Evolutionary conservation across 202 grass and related monocot genomes (phyloP).

Genomic region (Saccharum hybrid): DNA sequence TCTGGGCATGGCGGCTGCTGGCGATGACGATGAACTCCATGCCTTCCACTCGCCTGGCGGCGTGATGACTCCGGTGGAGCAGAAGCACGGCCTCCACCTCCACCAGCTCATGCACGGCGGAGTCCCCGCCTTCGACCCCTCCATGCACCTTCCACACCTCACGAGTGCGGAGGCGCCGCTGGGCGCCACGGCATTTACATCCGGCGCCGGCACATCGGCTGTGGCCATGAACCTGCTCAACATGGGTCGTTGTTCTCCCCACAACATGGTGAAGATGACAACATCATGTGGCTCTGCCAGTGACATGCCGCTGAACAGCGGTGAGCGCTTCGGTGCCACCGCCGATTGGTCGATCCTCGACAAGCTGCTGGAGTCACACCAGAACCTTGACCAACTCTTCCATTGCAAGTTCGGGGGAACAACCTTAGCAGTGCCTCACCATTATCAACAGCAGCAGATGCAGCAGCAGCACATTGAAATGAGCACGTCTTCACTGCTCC

Average conservation of each 20-base stretch:
- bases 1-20: slow-evolving; percentile 42
- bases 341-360: slow-evolving; percentile 92
- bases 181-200: slow-evolving; percentile 26
- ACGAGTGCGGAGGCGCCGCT: slow-evolving; percentile 48
- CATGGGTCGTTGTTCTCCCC: slow-evolving; percentile 46
- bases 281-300: slow-evolving; percentile 4
- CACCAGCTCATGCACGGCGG: slow-evolving; percentile 53
- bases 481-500: slow-evolving; percentile 57
- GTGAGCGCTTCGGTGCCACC: slow-evolving; percentile 41
- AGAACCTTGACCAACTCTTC: slow-evolving; percentile 80
- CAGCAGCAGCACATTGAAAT: slow-evolving; percentile 44
- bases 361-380: slow-evolving; percentile 84
- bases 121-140: slow-evolving; percentile 47
- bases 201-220: background rate
- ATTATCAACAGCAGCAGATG: slow-evolving; percentile 55
- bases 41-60: background rate
- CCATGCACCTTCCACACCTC: slow-evolving; percentile 82
- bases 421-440: slow-evolving; percentile 26
- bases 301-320: slow-evolving; percentile 42
- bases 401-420: slow-evolving; percentile 54
- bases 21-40: slow-evolving; percentile 53
- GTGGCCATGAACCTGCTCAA: slow-evolving; percentile 51
- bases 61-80: slow-evolving; percentile 33
- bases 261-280: slow-evolving; percentile 61
- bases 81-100: slow-evolving; percentile 54